Base-by-base conservation (phyloP, 495 filamentous ascomycete species). In the Schizothecium vesticola region DNA sequence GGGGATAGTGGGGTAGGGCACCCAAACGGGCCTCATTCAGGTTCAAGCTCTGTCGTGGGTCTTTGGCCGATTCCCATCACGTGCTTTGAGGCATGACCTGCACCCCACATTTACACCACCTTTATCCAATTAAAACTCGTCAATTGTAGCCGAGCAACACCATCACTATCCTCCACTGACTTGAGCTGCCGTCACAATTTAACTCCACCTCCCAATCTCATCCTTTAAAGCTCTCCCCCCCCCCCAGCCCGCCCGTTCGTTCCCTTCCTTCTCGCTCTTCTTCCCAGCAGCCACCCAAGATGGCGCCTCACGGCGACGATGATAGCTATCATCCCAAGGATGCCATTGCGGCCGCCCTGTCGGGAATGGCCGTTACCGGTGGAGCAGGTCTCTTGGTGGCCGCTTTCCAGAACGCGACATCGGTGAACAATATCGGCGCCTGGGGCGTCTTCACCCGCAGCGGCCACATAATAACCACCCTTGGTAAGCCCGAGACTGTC, bases 321-420 rank as follows among this genome's bases (percentile, higher is more conserved):
- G 80, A 85, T 67, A 73, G 73, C 70, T 96, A 93, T 77, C 88
- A 91, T 58, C 90, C 90, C 61, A 86, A 89, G 75, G 94, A 97
- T 87, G 89, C 94, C 68, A 76, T 92, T 75, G 87, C 86, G 72
- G 85, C 88, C 63, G 88, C 86, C 51, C 68, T 87, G 43, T 8
- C 43, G 43, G 43, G 43, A 12, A n/a, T 51, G 43, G 43, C 43
- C 68, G 76, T 92, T 67, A 87, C 86, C 63, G 91, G 89, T 75
- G 79, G 81, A 58, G 85, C 86, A 57, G 96, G 95, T 70, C 77
- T 90, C 56, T 82, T 91, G 75, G 74, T 89, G 63, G 89, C 94
- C 6, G 91, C 91, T 29, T 83, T 94, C 62, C 92, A 93, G 81
- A 97, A 96, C 80, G 90, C 93, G 31, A 85, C 97, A 65, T 83